Evolutionary conservation across 2,329 filamentous ascomycete genomes (phyloP).

Genomic region (Colletotrichum incanum): DNA sequence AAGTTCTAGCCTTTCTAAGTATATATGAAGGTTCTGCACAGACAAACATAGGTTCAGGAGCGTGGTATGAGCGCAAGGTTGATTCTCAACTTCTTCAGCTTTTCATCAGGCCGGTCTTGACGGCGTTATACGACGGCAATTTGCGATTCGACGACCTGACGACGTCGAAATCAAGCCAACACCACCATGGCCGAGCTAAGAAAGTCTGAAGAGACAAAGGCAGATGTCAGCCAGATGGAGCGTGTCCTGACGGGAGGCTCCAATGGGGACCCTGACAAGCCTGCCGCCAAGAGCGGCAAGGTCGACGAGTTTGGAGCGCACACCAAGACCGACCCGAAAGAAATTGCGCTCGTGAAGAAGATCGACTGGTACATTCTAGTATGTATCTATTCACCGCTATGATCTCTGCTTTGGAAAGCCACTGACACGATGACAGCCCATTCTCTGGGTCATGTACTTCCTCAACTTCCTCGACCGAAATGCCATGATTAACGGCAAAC

Average conservation of each 20-base stretch:
- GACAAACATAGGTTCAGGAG: background rate
- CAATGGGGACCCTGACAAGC: conserved; percentile 30
- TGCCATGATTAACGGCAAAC: conserved; percentile 49
- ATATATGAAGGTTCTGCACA: conserved; percentile 30
- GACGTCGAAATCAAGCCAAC: background rate
- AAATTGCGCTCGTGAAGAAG: conserved; percentile 55
- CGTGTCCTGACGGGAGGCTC: conserved; percentile 28
- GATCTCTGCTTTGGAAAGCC: too few relatives aligned
- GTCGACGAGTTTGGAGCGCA: conserved; percentile 56
- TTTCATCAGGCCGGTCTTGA: conserved; percentile 12
- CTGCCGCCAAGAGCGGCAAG: conserved; percentile 18
- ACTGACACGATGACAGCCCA: conserved; percentile 51
- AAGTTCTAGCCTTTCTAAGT: background rate
- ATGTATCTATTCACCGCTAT: background rate
- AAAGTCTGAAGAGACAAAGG: conserved; percentile 24
- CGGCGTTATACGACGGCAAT: background rate
- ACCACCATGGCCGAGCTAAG: conserved; percentile 26
- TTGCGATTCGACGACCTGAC: background rate
- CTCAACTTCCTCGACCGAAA: conserved; percentile 50
- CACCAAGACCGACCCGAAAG: conserved; percentile 56
- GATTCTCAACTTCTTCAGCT: background rate
- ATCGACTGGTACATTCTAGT: conserved; percentile 54
- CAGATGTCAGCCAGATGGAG: conserved; percentile 28
- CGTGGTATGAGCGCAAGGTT: background rate
- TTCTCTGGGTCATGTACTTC: conserved; percentile 45